phyloP scores from a whole-genome alignment of 2,329 filamentous ascomycete genomes.

The Fusarium domesticum region DNA sequence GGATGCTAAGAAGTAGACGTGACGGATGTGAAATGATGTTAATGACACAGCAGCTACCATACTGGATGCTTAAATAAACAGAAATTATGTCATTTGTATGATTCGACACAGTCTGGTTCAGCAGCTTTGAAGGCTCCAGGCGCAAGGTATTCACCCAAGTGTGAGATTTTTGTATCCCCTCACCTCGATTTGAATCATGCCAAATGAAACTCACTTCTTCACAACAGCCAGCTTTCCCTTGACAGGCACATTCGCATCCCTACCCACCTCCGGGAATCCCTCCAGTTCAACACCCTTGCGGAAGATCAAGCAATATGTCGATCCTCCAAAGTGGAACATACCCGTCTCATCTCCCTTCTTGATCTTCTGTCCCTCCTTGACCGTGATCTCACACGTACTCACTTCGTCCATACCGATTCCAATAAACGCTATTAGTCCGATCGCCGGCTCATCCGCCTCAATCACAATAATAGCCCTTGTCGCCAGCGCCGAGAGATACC shows the following conservation, averaged over 20 bases:
- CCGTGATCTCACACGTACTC: constrained; percentile 68
- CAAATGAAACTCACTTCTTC: constrained; percentile 8
- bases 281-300: constrained; percentile 50
- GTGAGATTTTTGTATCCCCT: no score
- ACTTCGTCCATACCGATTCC: constrained; percentile 77
- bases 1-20: constrained; percentile 51
- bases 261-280: constrained; percentile 36
- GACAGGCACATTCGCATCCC: constrained; percentile 40
- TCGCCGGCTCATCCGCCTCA: constrained; percentile 62
- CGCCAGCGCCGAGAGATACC: constrained; percentile 65
- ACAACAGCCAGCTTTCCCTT: constrained; percentile 37
- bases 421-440: constrained; percentile 69
- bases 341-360: constrained; percentile 69
- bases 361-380: constrained; percentile 62
- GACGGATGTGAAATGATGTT: constrained; percentile 1
- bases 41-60: not conserved
- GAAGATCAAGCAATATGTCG: constrained; percentile 67
- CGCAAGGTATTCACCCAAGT: no score
- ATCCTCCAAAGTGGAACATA: constrained; percentile 81
- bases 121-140: no score
- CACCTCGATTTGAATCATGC: not conserved
- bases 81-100: no score
- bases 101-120: no score
- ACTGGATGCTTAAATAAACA: not conserved
- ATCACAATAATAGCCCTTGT: constrained; percentile 69